phyloP scores from a whole-genome alignment of 148 eudicot genomes.

The Spergularia marina region DNA sequence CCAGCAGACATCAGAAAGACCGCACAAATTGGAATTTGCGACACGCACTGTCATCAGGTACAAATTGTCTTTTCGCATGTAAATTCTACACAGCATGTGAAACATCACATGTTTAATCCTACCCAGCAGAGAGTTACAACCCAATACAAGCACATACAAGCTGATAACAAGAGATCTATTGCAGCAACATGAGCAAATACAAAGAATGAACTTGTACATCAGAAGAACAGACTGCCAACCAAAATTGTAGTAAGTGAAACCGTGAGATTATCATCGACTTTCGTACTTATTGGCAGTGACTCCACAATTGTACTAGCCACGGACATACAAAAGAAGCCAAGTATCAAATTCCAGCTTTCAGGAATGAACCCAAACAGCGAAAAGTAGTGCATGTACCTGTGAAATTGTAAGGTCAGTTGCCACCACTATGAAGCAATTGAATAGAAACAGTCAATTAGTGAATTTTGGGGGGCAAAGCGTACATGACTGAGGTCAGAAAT shows the following conservation, averaged over 20 bases:
- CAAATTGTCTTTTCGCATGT: neutral
- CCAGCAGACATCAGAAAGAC: neutral
- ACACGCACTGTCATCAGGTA: neutral
- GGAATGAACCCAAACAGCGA: slow-evolving; percentile 66
- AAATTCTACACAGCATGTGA: neutral
- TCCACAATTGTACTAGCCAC: slow-evolving; percentile 67
- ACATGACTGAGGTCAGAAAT: slow-evolving; percentile 75
- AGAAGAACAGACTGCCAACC: slow-evolving; percentile 63
- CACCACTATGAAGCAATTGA: neutral
- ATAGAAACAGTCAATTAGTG: neutral
- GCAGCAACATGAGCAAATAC: neutral
- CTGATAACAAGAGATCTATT: neutral
- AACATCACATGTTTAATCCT: neutral
- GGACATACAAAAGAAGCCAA: slow-evolving; percentile 62
- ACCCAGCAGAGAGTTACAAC: neutral
- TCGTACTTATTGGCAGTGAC: slow-evolving; percentile 73
- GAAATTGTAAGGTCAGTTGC: slow-evolving; percentile 18
- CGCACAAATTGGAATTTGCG: neutral
- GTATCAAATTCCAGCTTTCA: slow-evolving; percentile 52
- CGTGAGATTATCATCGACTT: slow-evolving; percentile 79
- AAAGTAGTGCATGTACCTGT: slow-evolving; percentile 85
- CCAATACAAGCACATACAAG: neutral
- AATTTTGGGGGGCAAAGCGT: slow-evolving; percentile 13
- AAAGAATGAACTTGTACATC: slow-evolving; percentile 9
- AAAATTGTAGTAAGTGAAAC: slow-evolving; percentile 65